A percentile compares a stretch with the other conserved stretches of the same genome.
Evolutionary conservation across 495 filamentous ascomycete genomes (phyloP).

Genomic region (Aspergillus kassunensis): DNA sequence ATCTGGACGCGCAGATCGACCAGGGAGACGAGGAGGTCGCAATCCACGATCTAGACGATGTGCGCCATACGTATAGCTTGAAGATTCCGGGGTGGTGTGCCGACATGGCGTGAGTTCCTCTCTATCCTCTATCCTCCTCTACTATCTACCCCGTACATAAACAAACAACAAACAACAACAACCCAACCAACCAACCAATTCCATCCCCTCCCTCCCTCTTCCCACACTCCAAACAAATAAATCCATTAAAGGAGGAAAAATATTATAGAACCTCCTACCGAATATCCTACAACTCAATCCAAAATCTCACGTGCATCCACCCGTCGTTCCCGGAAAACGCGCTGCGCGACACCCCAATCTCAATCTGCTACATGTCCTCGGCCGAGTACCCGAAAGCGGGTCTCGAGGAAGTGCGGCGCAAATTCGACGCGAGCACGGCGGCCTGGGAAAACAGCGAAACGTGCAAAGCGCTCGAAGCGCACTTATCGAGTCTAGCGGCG

Average conservation of each 20-base stretch:
- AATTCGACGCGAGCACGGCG: slow-evolving; percentile 5
- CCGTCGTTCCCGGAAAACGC: slow-evolving; percentile 15
- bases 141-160: too few relatives aligned
- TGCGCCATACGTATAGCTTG: slow-evolving; percentile 13
- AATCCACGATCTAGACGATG: slow-evolving; percentile 18
- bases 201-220: too few relatives aligned
- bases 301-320: slow-evolving; percentile 14
- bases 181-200: too few relatives aligned
- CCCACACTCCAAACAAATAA: too few relatives aligned
- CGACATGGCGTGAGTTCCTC: slow-evolving; percentile 16
- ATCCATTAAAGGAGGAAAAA: not conserved
- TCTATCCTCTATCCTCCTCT: too few relatives aligned
- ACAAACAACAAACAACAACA: not conserved
- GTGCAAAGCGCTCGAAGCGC: slow-evolving; percentile 5
- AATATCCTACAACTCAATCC: slow-evolving; percentile 22
- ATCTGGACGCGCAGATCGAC: slow-evolving; percentile 19
- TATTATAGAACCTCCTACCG: not conserved
- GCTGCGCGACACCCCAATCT: slow-evolving; percentile 17
- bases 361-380: slow-evolving; percentile 18
- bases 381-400: not conserved
- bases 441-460: slow-evolving; percentile 13
- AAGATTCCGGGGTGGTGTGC: slow-evolving; percentile 17
- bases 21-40: slow-evolving; percentile 13
- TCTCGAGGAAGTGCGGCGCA: slow-evolving; percentile 2
- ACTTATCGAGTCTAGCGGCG: slow-evolving; percentile 11